Conservation (phyloP, 2,329 filamentous ascomycete species). For the Ambrosiella beaveri region DNA sequence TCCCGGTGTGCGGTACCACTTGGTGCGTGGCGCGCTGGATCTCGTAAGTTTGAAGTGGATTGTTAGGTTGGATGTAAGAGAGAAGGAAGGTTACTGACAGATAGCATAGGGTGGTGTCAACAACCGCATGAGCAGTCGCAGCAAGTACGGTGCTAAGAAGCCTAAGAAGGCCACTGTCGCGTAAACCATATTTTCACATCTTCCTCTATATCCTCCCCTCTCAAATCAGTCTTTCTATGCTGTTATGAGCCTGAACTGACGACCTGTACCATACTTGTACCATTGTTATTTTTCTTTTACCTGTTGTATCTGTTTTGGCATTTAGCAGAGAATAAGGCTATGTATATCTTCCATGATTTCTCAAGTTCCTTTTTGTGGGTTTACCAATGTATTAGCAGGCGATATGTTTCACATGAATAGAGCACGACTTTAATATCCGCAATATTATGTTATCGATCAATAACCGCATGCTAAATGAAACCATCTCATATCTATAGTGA, state of each 20-base stretch:
- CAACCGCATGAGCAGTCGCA: conserved; percentile 66
- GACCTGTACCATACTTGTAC: conserved; percentile 10
- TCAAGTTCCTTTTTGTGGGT: not conserved
- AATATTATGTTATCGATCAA: not conserved
- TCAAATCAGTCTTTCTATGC: not conserved
- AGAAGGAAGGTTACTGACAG: not conserved
- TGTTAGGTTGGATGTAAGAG: not conserved
- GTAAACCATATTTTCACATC: conserved; percentile 14
- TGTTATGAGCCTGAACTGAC: not conserved
- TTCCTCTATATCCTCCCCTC: not conserved
- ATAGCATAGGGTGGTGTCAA: conserved; percentile 64
- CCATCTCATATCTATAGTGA: not conserved
- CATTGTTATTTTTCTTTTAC: not conserved
- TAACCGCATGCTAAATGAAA: not conserved
- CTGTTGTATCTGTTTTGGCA: not conserved
- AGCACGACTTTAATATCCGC: not conserved
- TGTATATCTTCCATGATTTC: not conserved
- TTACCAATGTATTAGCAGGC: not conserved
- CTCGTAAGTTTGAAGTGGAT: conserved; percentile 44
- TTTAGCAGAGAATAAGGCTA: not conserved
- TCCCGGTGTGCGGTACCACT: conserved; percentile 90
- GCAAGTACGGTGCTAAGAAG: conserved; percentile 98
- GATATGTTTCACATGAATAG: conserved; percentile 3
- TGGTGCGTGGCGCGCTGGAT: conserved; percentile 83
- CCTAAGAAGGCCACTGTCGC: conserved; percentile 61